Evolutionary conservation across 2,329 filamentous ascomycete genomes (phyloP), one percentile per base, ranked within the genome.

Genomic region (Colletotrichum camelliae): DNA sequence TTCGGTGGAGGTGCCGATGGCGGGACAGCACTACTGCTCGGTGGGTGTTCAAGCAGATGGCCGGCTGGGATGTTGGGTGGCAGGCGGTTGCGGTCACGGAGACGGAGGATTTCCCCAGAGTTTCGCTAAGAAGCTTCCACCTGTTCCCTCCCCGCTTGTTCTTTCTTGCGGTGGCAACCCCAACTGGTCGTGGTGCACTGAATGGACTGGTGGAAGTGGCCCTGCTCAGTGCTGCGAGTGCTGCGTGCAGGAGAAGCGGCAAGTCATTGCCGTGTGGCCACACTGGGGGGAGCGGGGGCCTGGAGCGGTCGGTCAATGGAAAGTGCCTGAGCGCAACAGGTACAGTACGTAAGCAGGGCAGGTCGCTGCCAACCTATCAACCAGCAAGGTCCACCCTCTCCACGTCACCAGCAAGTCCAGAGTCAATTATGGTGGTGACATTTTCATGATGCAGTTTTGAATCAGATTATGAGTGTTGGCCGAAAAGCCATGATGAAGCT

Each of bases 51-150:
- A n/a, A 57, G 64, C 43, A 31, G 58, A 60, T 21, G n/a, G 58
- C 60, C 29, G 70, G 55, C 43, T 69, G 33, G 39, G 55, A 62
- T 43, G 39, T 57, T 57, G 9, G 70, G 70, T 73, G 70, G 65
- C 31, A 39, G 57, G 70, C 33, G 58, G 37, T 65, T 69, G 70
- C 65, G 70, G 33, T 69, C 21, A 37, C 74, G 64, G 70, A 65
- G 35, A 37, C 74, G 64, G 74, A 65, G 35, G 57, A 24, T 64
- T 76, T 76, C 74, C 74, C 74, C 74, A 76, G 70, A 74, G 35
- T 57, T 70, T 69, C 70, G 74, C 64, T 65, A 65, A 73, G 52
- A 52, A 60, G 58, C 64, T 75, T 33, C 70, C 73, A 52, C 43
- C 43, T 52, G n/a, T 52, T 52, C n/a, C 67, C 21, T 58, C 60